These are phyloP conservation scores for Sporobolus alterniflorus DNA, from an alignment of 202 grass and related monocot species.

Conservation along the genomic window DNA sequence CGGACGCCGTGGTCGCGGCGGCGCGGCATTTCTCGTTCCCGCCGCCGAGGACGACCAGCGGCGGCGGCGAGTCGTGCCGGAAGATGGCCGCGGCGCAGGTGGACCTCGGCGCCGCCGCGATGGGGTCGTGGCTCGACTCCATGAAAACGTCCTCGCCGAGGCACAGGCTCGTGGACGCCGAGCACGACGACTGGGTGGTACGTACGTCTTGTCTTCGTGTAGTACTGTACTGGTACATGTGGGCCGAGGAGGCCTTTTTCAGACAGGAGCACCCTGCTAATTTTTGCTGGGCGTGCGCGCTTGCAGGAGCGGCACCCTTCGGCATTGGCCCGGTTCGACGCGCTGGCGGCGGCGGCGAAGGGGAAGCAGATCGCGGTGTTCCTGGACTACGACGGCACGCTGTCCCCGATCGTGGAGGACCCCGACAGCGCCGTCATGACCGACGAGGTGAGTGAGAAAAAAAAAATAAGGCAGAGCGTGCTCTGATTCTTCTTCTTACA, in stretches of 20 bases:
- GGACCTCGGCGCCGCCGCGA: background rate
- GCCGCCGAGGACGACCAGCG: slow-evolving; percentile 20
- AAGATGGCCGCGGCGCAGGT: slow-evolving; percentile 25
- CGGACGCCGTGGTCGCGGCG: slow-evolving; percentile 1
- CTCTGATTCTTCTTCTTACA: background rate
- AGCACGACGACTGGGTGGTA: slow-evolving; percentile 60
- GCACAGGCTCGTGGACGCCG: slow-evolving; percentile 23
- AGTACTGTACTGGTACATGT: too few relatives aligned
- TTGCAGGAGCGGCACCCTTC: slow-evolving; percentile 71
- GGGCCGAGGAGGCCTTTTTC: too few relatives aligned
- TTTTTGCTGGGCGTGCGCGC: too few relatives aligned
- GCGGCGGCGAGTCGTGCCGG: slow-evolving; percentile 23
- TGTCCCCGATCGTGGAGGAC: slow-evolving; percentile 85
- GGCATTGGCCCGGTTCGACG: slow-evolving; percentile 64
- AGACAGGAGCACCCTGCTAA: too few relatives aligned
- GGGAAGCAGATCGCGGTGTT: slow-evolving; percentile 76
- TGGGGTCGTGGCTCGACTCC: slow-evolving; percentile 56
- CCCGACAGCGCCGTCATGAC: slow-evolving; percentile 81
- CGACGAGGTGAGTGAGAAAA: slow-evolving; percentile 46
- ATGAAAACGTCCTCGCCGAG: slow-evolving; percentile 69
- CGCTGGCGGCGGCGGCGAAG: slow-evolving; percentile 49
- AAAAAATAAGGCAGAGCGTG: slow-evolving; percentile 32
- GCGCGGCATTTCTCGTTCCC: slow-evolving; percentile 49
- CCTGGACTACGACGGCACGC: slow-evolving; percentile 93
- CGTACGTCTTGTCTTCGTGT: background rate